Evolutionary conservation across 1,139 yeast genomes (phyloP).

Genomic region (Geotrichum histeridarum): DNA sequence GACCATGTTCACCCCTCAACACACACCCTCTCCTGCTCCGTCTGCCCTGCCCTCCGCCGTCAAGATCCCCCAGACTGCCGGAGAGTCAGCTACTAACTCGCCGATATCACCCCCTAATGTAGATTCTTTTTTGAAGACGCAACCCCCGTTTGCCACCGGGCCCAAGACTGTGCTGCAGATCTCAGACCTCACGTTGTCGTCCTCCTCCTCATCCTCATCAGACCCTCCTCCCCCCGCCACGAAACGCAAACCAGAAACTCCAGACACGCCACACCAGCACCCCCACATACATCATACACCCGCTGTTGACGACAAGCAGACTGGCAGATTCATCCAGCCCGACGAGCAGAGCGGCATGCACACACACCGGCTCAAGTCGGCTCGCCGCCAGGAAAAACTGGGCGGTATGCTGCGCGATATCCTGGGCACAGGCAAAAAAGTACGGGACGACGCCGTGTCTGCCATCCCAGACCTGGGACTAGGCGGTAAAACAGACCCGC

Average conservation of each 20-base stretch:
- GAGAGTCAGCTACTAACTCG: neutral
- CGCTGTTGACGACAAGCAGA: neutral
- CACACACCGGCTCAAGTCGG: conserved; percentile 69
- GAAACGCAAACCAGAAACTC: too few relatives aligned
- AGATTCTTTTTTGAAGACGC: too few relatives aligned
- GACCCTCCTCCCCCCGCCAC: too few relatives aligned
- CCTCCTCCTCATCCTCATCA: neutral
- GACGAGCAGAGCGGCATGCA: conserved; percentile 39
- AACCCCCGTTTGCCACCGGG: neutral
- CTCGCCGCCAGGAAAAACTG: conserved; percentile 82
- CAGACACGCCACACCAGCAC: too few relatives aligned
- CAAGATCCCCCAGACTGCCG: neutral
- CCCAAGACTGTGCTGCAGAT: neutral
- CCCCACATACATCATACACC: too few relatives aligned
- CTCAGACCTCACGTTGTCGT: neutral
- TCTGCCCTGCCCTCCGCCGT: neutral
- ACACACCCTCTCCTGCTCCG: neutral
- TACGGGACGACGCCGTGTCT: conserved; percentile 73
- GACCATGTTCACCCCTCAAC: conserved; percentile 21
- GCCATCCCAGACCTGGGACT: conserved; percentile 63
- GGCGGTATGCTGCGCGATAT: conserved; percentile 82
- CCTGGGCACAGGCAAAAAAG: conserved; percentile 61
- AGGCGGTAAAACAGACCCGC: conserved; percentile 36
- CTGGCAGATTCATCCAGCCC: conserved; percentile 12
- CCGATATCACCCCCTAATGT: neutral